Base-by-base conservation (phyloP, 495 filamentous ascomycete species). In the Hyaloscypha variabilis region DNA sequence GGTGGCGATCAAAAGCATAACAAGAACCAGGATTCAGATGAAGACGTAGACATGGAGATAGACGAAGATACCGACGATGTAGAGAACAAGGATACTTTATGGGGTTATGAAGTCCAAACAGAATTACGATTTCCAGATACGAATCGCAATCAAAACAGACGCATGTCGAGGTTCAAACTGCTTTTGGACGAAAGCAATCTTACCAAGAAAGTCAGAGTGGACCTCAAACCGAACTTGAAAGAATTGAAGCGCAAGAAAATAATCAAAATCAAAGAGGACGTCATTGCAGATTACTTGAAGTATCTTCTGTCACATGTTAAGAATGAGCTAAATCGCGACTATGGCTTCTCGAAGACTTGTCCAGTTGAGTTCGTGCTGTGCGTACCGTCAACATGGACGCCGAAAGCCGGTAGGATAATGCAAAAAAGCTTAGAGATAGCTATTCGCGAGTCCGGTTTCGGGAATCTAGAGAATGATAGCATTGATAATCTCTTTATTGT, bases 401-500 rank as follows among this genome's bases (percentile, higher is more conserved):
- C 39, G 4, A 46, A 8, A 19, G 6, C 39, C 8, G 4, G 2
- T 3, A 10, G 39, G 13, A 46, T 46, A 11, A 8, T 46, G 6
- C 39, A 46, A 17, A 46, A 3, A 11, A 17, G 3, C 39, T 17
- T 46, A 17, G 39, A 46, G 19, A 17, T 4, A 1, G 39, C 39
- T 34, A 71, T 73, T 57, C 39, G 50, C 21, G 57, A 60, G 39
- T 54, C 64, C 34, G 68, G 66, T 2, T 70, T 76, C 31, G 58
- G 57, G 19, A 68, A 63, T 25, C 56, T 72, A 25, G 58, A 70
- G 28, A 53, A 71, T 53, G 46, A 57, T n/a, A 67, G 29, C 26
- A 61, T 69, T 14, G 63, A 69, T 25, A 64, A 69, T 53, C 58
- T 76, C 34, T 74, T 74, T 65, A 70, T 75, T 42, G 63, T 75